phyloP scores from a whole-genome alignment of 176 grass and related monocot genomes.

The Alopecurus myosuroides region DNA sequence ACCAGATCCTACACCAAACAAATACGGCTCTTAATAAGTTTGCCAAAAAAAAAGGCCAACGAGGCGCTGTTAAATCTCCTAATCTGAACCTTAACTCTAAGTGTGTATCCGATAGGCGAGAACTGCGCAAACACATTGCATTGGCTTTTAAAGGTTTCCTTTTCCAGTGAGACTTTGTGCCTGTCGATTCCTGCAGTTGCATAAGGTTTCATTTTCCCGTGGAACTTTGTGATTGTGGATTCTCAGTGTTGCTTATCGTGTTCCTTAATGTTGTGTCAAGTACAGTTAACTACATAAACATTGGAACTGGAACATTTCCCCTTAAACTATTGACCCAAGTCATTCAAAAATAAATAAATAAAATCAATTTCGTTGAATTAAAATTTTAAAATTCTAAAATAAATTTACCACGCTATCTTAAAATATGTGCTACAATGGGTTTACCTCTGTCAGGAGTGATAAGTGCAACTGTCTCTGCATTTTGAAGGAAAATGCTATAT shows the following conservation, averaged over 20 bases:
- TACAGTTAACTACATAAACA: background rate
- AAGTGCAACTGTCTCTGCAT: conserved; percentile 93
- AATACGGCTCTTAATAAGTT: background rate
- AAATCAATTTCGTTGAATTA: background rate
- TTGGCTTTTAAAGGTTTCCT: background rate
- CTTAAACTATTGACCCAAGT: background rate
- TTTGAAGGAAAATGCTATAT: conserved; percentile 90
- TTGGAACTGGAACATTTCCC: background rate
- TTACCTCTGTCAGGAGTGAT: conserved; percentile 53
- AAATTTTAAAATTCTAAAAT: background rate
- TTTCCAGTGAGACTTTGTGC: background rate
- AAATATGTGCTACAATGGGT: background rate
- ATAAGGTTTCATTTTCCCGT: background rate
- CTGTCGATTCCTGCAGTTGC: background rate
- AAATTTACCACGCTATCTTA: background rate
- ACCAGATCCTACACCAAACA: conserved; percentile 22
- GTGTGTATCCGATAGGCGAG: background rate
- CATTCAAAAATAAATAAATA: background rate
- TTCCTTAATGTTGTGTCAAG: background rate
- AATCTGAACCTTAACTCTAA: background rate
- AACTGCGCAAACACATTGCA: background rate
- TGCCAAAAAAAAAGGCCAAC: background rate
- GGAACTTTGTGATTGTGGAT: background rate
- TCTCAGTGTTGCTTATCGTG: background rate
- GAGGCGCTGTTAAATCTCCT: background rate